Evolutionary conservation across 208 protist genomes (phyloP).

Genomic region (Leishmania lainsoni): DNA sequence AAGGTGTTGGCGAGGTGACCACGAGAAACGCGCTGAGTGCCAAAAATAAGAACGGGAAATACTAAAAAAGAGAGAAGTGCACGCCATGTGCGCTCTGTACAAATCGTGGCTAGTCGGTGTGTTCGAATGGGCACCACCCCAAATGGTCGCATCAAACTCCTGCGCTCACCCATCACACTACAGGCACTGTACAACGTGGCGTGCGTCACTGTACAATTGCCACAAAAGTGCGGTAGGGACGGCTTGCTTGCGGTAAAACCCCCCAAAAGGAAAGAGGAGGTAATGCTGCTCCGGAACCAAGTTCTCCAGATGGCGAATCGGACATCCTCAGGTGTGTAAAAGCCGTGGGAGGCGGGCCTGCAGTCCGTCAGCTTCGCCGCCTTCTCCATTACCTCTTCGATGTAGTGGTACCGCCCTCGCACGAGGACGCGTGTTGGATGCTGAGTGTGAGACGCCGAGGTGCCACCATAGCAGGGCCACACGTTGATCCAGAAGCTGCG

Average conservation of each 20-base stretch:
- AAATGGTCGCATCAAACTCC: not conserved
- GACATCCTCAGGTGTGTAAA: conserved; percentile 34
- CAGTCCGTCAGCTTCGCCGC: conserved; percentile 20
- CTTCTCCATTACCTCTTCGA: conserved; percentile 29
- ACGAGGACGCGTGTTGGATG: conserved; percentile 27
- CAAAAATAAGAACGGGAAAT: no score
- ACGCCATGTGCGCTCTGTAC: not conserved
- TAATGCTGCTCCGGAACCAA: conserved; percentile 29
- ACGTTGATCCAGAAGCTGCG: conserved; percentile 34
- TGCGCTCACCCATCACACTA: not conserved
- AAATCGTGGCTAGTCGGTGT: no score
- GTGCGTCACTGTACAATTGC: conserved; percentile 23
- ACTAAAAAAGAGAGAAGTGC: not conserved
- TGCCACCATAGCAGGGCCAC: conserved; percentile 29
- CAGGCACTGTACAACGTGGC: conserved; percentile 7
- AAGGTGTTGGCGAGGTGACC: no score
- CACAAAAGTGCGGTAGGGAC: conserved; percentile 33
- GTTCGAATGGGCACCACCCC: not conserved
- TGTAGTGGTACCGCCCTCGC: conserved; percentile 16
- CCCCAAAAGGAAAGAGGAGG: conserved; percentile 24
- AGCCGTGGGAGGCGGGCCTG: conserved; percentile 5
- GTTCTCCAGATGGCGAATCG: conserved; percentile 4
- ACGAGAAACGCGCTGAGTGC: no score
- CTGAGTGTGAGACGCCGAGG: not conserved
- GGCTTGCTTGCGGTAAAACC: conserved; percentile 22